Evolutionary conservation across 768 basidiomycete genomes (phyloP), one percentile per base, ranked within the genome.

Genomic region (Termitomyces sp.): DNA sequence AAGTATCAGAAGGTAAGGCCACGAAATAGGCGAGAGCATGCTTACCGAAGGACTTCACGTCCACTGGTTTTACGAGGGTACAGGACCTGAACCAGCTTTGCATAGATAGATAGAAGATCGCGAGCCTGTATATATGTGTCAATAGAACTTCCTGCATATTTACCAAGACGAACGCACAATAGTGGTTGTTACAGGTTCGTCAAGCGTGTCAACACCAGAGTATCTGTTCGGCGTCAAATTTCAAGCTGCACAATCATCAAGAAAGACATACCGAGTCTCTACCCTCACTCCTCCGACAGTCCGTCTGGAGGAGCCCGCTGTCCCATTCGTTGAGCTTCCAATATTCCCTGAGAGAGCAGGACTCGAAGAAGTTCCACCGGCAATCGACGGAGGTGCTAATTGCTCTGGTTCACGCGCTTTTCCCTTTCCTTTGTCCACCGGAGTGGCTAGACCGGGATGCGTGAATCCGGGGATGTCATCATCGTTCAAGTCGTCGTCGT

Each of bases 1-100:
- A 17, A 21, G 40, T 44, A 14, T 53, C 11, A 59, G 38, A 34
- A 35, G 35, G 21, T 21, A 14, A n/a, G 4, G 35, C 7, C 4
- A 3, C 14, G 6, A 42, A 11, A 56, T 38, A 38, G 40, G 29
- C 1, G 17, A 4, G 21, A 17, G 1, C 25, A 53, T 46, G 59
- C 79, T 53, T 42, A 92, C 95, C 80, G 82, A 45, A 95, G 73
- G 5, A 95, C 90, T 74, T 95, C 94, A 47, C 91, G 85, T 11
- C 84, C 84, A 5, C 78, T 79, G 7, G 86, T 77, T 59, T 82
- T 81, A 55, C 89, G 84, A 9, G 96, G 96, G 63, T 95, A 95
- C 35, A 98, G 76, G 8, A 98, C 96, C 75, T 98, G 96, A 1
- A 96, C 78, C 2, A 98, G 80, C 72, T 98, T 98, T 27, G 86